phyloP scores from a whole-genome alignment of 2,329 filamentous ascomycete genomes.

The Hypoxylon sp. region DNA sequence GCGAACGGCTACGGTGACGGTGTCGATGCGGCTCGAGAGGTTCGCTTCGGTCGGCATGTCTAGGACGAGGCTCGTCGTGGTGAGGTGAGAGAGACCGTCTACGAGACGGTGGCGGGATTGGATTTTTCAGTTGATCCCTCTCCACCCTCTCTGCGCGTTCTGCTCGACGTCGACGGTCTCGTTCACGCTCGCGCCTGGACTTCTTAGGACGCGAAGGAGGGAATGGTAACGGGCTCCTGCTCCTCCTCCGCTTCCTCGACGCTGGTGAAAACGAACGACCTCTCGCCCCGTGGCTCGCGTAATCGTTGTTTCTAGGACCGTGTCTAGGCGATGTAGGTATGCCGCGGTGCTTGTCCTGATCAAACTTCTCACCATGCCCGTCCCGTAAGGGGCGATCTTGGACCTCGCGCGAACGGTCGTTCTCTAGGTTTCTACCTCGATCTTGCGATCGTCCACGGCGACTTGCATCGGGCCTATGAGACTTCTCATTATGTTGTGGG shows the following conservation, averaged over 20 bases:
- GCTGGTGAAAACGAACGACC: slow-evolving; percentile 57
- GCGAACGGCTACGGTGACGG: slow-evolving; percentile 51
- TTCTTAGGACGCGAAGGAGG: slow-evolving; percentile 59
- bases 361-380: slow-evolving; percentile 37
- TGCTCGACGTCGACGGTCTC: slow-evolving; percentile 50
- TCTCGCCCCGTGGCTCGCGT: slow-evolving; percentile 55
- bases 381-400: slow-evolving; percentile 44
- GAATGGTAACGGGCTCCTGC: slow-evolving; percentile 59
- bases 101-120: slow-evolving; percentile 45
- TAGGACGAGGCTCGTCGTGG: slow-evolving; percentile 46
- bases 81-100: slow-evolving; percentile 51
- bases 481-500: slow-evolving; percentile 55
- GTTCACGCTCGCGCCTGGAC: slow-evolving; percentile 59
- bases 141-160: slow-evolving; percentile 49
- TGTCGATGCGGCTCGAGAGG: slow-evolving; percentile 44
- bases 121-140: slow-evolving; percentile 46
- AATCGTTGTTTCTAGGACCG: slow-evolving; percentile 55
- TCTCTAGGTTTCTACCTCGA: slow-evolving; percentile 56
- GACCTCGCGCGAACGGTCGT: slow-evolving; percentile 45
- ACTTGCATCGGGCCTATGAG: slow-evolving; percentile 55
- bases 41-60: slow-evolving; percentile 49
- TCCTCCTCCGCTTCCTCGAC: slow-evolving; percentile 61
- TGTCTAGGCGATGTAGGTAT: slow-evolving; percentile 51
- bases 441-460: slow-evolving; percentile 59
- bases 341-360: slow-evolving; percentile 53